A percentile compares a stretch with the other conserved stretches of the same genome.
phyloP scores from a whole-genome alignment of 2,329 filamentous ascomycete genomes.

The Fusarium heterosporum region DNA sequence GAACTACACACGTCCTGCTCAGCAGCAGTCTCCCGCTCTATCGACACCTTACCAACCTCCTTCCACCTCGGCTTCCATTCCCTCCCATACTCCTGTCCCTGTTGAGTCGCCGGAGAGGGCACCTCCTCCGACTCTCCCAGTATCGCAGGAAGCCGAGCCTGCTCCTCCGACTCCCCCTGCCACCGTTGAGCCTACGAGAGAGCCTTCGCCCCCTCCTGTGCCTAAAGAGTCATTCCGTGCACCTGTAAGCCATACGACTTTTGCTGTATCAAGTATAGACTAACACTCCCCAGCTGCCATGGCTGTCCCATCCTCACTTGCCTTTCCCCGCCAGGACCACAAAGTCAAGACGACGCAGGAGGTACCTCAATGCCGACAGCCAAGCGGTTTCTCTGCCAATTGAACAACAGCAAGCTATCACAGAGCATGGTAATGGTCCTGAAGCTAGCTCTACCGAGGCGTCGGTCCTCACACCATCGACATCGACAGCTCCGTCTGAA shows the following conservation, averaged over 20 bases:
- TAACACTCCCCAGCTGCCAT: conserved; percentile 62
- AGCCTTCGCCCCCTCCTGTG: conserved; percentile 44
- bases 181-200: conserved; percentile 39
- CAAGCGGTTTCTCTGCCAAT: conserved; percentile 58
- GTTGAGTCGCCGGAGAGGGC: conserved; percentile 60
- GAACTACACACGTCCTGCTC: conserved; percentile 60
- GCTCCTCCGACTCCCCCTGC: conserved; percentile 44
- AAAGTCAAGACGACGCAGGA: conserved; percentile 58
- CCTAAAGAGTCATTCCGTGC: conserved; percentile 56
- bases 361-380: conserved; percentile 52
- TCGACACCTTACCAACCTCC: conserved; percentile 69
- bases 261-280: not conserved
- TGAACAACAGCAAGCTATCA: conserved; percentile 53
- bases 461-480: conserved; percentile 30
- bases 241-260: conserved; percentile 57
- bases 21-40: conserved; percentile 64
- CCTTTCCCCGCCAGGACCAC: conserved; percentile 60
- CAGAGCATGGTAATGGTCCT: conserved; percentile 44
- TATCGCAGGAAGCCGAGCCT: conserved; percentile 55
- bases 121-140: conserved; percentile 61
- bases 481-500: conserved; percentile 35
- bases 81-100: conserved; percentile 65
- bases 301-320: conserved; percentile 64
- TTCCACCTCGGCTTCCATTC: conserved; percentile 56
- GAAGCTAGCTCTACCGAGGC: conserved; percentile 32